A percentile compares a stretch with the other conserved stretches of the same genome.
Evolutionary conservation across 768 basidiomycete species (phyloP).

Genomic region (Suillus variegatus): DNA sequence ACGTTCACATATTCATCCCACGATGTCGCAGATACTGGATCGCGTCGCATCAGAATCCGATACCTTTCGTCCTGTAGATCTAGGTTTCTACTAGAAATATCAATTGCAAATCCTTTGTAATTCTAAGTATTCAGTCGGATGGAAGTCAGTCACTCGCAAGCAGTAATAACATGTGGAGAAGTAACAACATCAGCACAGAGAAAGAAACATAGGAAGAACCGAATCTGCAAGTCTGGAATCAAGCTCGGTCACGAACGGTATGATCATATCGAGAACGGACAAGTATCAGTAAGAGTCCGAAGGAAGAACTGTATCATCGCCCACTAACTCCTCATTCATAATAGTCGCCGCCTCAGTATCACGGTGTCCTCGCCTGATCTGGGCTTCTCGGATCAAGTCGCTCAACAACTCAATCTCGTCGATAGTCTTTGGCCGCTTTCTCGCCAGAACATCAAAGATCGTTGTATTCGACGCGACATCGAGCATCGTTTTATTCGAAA

Average conservation of each 20-base stretch:
- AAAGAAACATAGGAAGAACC: neutral
- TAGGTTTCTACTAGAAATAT: neutral
- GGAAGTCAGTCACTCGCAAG: neutral
- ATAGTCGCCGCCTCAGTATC: neutral
- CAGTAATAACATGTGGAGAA: neutral
- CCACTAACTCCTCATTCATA: neutral
- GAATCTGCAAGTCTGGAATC: too few species aligned
- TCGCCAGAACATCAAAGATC: too few species aligned
- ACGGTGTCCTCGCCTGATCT: neutral
- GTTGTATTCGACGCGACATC: too few species aligned
- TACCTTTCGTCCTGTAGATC: neutral
- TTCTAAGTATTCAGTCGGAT: neutral
- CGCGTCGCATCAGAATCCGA: neutral
- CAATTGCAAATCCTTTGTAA: neutral
- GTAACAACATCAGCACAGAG: neutral
- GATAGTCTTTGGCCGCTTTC: constrained; percentile 23
- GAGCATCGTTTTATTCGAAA: too few species aligned
- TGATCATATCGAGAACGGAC: too few species aligned
- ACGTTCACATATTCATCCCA: neutral
- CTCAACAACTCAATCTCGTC: constrained; percentile 28
- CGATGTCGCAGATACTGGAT: neutral
- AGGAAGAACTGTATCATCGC: neutral
- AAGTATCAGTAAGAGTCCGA: too few species aligned
- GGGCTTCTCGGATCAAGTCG: constrained; percentile 25
- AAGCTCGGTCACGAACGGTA: too few species aligned